Evolutionary conservation across 768 basidiomycete genomes (phyloP).

Genomic region (Rhizopogon vesiculosus): DNA sequence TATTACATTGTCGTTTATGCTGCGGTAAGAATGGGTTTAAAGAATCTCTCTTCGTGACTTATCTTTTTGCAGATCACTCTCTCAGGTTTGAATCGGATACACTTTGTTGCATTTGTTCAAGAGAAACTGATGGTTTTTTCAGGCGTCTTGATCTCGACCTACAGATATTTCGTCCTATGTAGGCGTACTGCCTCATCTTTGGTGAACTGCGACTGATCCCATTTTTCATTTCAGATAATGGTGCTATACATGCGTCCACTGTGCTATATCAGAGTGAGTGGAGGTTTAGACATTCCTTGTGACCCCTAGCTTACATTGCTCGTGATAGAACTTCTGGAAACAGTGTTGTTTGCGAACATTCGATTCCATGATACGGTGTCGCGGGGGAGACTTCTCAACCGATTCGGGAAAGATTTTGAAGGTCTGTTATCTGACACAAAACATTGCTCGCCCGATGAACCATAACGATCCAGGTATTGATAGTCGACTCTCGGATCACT

Average conservation of each 20-base stretch:
- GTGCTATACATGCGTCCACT: slow-evolving; percentile 78
- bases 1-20: slow-evolving; percentile 62
- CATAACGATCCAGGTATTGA: slow-evolving; percentile 58
- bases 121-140: slow-evolving; percentile 10
- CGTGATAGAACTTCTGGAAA: slow-evolving; percentile 54
- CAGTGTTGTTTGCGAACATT: slow-evolving; percentile 82
- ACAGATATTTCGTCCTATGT: slow-evolving; percentile 73
- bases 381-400: slow-evolving; percentile 76
- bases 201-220: slow-evolving; percentile 3
- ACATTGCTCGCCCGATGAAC: slow-evolving; percentile 5
- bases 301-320: slow-evolving; percentile 5
- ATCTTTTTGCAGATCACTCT: slow-evolving; percentile 27
- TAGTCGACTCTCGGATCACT: slow-evolving; percentile 78
- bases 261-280: slow-evolving; percentile 67
- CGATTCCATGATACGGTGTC: slow-evolving; percentile 93
- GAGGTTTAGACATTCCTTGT: not conserved
- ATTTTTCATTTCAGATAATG: slow-evolving; percentile 41
- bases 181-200: slow-evolving; percentile 16
- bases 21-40: slow-evolving; percentile 31
- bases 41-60: slow-evolving; percentile 20
- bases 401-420: slow-evolving; percentile 91
- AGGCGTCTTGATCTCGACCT: slow-evolving; percentile 46
- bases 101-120: not conserved
- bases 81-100: slow-evolving; percentile 8
- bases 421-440: slow-evolving; percentile 24